Percentiles rank a stretch among this genome's conserved stretches.
Conservation (phyloP, 305 asterid genomes). For the Withania somnifera region DNA sequence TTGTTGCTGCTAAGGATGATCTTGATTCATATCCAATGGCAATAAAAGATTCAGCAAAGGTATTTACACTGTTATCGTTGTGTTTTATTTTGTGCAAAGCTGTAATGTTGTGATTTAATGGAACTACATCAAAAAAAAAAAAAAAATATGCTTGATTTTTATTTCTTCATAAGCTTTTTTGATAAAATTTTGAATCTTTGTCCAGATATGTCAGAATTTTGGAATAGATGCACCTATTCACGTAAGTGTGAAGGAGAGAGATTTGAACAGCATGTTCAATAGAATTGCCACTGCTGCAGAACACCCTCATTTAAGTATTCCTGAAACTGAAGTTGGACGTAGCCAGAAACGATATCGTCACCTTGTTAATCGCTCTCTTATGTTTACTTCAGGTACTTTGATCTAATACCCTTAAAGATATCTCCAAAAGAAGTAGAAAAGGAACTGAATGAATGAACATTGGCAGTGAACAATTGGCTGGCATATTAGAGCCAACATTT, state of each 20-base stretch:
- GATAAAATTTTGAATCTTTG: neutral
- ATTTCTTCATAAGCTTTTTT: neutral
- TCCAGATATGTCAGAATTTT: constrained; percentile 74
- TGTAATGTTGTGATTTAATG: neutral
- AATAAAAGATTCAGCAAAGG: constrained; percentile 69
- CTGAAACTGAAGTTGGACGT: constrained; percentile 82
- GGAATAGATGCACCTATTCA: constrained; percentile 83
- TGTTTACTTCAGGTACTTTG: constrained; percentile 64
- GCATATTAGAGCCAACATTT: neutral
- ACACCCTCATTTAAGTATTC: constrained; percentile 73
- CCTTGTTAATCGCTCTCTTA: constrained; percentile 51
- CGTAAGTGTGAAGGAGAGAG: constrained; percentile 74
- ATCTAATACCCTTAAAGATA: neutral
- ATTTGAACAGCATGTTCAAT: constrained; percentile 61
- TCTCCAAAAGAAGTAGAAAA: neutral
- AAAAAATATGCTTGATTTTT: neutral
- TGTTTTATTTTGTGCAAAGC: neutral
- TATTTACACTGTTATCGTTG: constrained; percentile 2
- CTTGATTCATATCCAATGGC: constrained; percentile 46
- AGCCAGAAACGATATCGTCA: constrained; percentile 49
- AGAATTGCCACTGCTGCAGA: constrained; percentile 79
- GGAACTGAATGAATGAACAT: neutral
- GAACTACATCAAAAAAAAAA: too few species aligned
- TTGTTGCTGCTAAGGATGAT: constrained; percentile 83
- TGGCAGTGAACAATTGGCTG: neutral